Conservation (phyloP, 176 grass and related monocot genomes). For the Oryza brachyantha region DNA sequence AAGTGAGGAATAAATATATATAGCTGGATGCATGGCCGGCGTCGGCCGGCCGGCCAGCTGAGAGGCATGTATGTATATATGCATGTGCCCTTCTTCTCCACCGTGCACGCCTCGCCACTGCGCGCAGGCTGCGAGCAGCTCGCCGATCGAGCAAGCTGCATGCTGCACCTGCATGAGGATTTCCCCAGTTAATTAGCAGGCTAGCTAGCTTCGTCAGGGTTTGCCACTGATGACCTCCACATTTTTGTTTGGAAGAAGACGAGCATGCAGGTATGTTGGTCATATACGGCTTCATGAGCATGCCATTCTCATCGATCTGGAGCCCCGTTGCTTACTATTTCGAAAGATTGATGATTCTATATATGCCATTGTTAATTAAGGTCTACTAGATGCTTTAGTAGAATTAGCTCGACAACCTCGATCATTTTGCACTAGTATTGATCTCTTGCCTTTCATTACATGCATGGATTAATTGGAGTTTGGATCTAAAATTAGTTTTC, state of each 20-base stretch:
- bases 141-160: background rate
- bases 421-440: background rate
- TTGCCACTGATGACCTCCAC: background rate
- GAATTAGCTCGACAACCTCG: background rate
- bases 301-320: background rate
- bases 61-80: conserved; percentile 31
- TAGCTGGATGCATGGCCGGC: too few relatives aligned
- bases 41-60: too few relatives aligned
- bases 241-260: background rate
- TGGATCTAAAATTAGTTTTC: background rate
- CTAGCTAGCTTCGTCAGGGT: background rate
- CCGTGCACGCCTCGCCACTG: conserved; percentile 44
- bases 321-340: background rate
- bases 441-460: background rate
- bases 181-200: background rate
- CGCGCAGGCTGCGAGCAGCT: too few relatives aligned
- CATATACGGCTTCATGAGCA: background rate
- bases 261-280: background rate
- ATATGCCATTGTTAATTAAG: background rate
- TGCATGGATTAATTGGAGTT: background rate
- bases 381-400: background rate
- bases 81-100: conserved; percentile 64
- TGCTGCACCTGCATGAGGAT: background rate
- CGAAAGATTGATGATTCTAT: background rate
- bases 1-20: too few relatives aligned